These are phyloP conservation scores for Piloderma croceum DNA, from an alignment of 768 basidiomycete genomes.

Conservation along the genomic window DNA sequence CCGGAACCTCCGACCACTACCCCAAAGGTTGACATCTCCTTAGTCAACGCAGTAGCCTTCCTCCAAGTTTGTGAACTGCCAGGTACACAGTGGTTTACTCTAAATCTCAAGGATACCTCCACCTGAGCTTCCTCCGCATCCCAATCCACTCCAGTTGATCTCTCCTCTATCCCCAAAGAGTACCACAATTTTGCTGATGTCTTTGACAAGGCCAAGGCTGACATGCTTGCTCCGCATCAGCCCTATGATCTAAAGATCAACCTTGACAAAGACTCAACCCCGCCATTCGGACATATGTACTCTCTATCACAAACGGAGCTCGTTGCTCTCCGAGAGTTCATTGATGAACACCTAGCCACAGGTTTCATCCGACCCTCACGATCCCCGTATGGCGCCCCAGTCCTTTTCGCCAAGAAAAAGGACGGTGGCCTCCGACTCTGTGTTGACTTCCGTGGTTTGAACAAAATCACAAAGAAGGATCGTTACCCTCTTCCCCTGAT, in stretches of 20 bases:
- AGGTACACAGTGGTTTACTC: no score
- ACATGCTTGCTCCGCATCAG: slow-evolving; percentile 25
- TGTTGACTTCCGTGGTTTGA: slow-evolving; percentile 28
- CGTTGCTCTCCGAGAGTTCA: slow-evolving; percentile 22
- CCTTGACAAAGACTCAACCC: slow-evolving; percentile 22
- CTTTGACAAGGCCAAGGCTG: slow-evolving; percentile 20
- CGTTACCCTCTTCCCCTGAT: slow-evolving; percentile 32
- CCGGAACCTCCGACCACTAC: no score
- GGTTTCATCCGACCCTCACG: slow-evolving; percentile 32
- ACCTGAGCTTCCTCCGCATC: no score
- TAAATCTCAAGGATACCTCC: no score
- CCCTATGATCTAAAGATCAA: slow-evolving; percentile 33
- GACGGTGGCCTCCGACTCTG: slow-evolving; percentile 26
- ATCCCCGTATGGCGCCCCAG: slow-evolving; percentile 17
- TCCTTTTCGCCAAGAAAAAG: slow-evolving; percentile 25
- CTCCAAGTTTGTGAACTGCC: no score
- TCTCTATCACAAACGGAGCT: slow-evolving; percentile 27
- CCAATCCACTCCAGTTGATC: no score
- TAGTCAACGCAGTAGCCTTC: no score
- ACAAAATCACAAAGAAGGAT: slow-evolving; percentile 28
- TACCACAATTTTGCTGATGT: slow-evolving; percentile 25
- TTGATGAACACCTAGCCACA: slow-evolving; percentile 22
- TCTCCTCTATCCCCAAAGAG: slow-evolving; percentile 26
- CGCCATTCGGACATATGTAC: slow-evolving; percentile 29
- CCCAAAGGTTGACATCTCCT: no score